Base-by-base conservation (phyloP, 1,284 basidiomycete species). In the Abortiporus biennis region DNA sequence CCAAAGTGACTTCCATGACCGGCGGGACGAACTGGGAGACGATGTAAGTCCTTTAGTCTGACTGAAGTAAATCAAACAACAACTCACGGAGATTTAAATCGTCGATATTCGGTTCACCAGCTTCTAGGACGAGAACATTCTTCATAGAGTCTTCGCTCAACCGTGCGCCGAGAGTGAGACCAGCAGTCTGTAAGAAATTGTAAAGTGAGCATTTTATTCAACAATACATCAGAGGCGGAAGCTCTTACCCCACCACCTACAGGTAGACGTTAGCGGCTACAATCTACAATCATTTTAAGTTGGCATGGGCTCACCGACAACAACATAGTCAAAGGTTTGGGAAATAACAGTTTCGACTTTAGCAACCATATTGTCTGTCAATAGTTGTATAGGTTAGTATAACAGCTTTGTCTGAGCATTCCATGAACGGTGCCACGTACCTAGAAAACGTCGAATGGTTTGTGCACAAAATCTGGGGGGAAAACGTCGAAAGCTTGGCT, bases 151-250 rank as follows among this genome's bases (percentile, higher is more conserved):
- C 62, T 37, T 67, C 66, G 0, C 61, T 53, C 16, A 73, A 52
- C 4, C 69, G 54, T 24, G 54, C 56, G 4, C 69, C 70, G 1
- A 72, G 56, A 0, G 66, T 64, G 11, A 67, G 49, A 6, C 69
- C 71, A 1, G 62, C 60, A 4, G 70, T 46, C 49, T 50, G n/a
- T n/a, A 29, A 22, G 11, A n/a, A 33, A 29, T n/a, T 6, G 13
- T 17, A 11, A 11, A 35, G 25, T 16, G n/a, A 4, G 20, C 30
- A 13, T 11, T n/a, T 12, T 16, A 39, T n/a, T 39, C 5, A 11
- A 8, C n/a, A n/a, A n/a, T n/a, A n/a, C n/a, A n/a, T n/a, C 11
- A 22, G 36, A 9, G 36, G 11, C 8, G 20, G 5, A 8, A 23
- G 20, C 8, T 22, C 40, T n/a, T 36, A 42, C 40, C 4, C 40